phyloP scores from a whole-genome alignment of 805 yeast genomes.

The Yamadazyma kitorensis region DNA sequence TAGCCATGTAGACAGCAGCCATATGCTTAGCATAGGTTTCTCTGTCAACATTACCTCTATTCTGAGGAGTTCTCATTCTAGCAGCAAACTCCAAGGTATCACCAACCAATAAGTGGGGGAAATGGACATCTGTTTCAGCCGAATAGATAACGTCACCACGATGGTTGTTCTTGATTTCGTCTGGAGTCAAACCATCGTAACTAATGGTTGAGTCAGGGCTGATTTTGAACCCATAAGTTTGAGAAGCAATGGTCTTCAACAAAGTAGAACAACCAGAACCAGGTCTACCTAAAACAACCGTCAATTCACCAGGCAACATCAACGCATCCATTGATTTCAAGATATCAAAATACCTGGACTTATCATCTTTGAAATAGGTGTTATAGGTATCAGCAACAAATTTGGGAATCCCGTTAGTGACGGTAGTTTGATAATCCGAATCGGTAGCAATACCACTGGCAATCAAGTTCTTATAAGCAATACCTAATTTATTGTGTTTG shows the following conservation, averaged over 20 bases:
- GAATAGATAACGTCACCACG: constrained; percentile 40
- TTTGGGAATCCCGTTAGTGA: constrained; percentile 36
- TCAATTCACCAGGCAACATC: constrained; percentile 39
- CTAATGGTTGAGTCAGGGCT: constrained; percentile 28
- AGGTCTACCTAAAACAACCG: constrained; percentile 40
- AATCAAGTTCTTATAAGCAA: constrained; percentile 50
- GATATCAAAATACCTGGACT: constrained; percentile 10
- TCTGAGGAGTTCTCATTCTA: constrained; percentile 42
- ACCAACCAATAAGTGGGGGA: constrained; percentile 53
- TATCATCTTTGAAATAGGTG: constrained; percentile 17
- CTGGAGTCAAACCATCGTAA: constrained; percentile 30
- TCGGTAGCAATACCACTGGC: constrained; percentile 61
- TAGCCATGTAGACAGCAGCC: constrained; percentile 42
- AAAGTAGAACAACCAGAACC: constrained; percentile 41
- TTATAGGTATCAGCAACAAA: constrained; percentile 11
- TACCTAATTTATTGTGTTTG: constrained; percentile 53
- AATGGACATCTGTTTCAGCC: constrained; percentile 55
- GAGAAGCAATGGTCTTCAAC: constrained; percentile 33
- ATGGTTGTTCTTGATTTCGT: constrained; percentile 24
- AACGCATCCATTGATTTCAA: constrained; percentile 32
- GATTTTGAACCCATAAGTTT: constrained; percentile 34
- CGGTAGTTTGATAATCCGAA: constrained; percentile 59
- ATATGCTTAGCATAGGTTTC: constrained; percentile 35
- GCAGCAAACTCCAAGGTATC: constrained; percentile 56
- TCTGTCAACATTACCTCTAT: constrained; percentile 31